Base-by-base conservation (phyloP, 2,329 filamentous ascomycete species). In the Alternaria arborescens region DNA sequence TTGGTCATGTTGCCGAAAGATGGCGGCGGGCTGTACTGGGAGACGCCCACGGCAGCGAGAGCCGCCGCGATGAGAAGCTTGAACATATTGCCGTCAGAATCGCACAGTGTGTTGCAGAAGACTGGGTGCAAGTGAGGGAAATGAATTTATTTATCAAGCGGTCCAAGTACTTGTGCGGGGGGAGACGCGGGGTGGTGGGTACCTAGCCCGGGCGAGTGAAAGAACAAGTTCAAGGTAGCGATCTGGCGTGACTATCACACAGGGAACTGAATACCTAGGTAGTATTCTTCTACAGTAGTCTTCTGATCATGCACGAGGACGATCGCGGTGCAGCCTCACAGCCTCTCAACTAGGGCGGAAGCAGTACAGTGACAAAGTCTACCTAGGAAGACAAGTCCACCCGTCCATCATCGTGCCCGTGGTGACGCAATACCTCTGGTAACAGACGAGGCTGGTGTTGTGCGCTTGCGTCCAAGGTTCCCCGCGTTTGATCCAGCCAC, bases 11-110 rank as follows among this genome's bases (percentile, higher is more conserved):
- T 65, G 12, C 22, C 36, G 16, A 41, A 41, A 22, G 38, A 50
- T 11, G 59, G 44, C 24, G 63, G 51, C 8, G 63, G 34, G 41
- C 67, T 54, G 44, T 60, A 61, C 52, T 74, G 71, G 38, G 72
- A 67, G 20, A 62, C 36, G 24, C 58, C 63, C 10, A 68, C 36
- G 30, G 64, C 47, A 56, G 63, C 64, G 36, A 74, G 62, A n/a
- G 64, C 64, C 59, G 66, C 65, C 41, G 43, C 26, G 1, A 72
- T n/a, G 28, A 70, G 48, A 44, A 62, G 32, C 44, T 57, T 67
- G 46, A 72, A 52, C 72, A 75, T 74, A 8, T 8, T 64, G 63
- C 30, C 18, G 14, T 12, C 16, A 8, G 7, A 12, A 7, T 28
- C 10, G 16, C 26, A 22, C 16, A 42, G 5, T 43, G 50, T 30